Conservation (phyloP, 1,284 basidiomycete genomes). For the Ustilago xerochloae region DNA sequence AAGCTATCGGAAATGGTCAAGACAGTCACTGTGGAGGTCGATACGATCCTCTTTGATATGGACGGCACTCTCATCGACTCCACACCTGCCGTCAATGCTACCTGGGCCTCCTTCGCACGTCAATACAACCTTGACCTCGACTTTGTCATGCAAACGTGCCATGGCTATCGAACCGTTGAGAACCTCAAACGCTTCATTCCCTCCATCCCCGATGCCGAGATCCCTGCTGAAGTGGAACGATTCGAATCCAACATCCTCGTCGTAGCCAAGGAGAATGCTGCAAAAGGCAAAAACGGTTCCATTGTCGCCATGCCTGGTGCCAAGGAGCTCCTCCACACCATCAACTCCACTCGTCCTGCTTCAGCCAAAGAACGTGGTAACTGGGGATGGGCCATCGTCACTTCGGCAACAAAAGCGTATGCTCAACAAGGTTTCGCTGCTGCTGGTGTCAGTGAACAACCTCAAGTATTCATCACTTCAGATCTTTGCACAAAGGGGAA, state of each 20-base stretch:
- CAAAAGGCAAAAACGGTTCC: conserved; percentile 40
- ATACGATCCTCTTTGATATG: conserved; percentile 67
- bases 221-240: conserved; percentile 51
- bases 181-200: conserved; percentile 64
- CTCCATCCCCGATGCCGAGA: conserved; percentile 47
- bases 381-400: conserved; percentile 67
- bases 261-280: conserved; percentile 56
- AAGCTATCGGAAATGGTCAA: conserved; percentile 35
- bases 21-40: conserved; percentile 43
- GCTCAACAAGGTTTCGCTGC: conserved; percentile 62
- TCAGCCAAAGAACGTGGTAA: conserved; percentile 16
- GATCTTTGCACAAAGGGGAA: conserved; percentile 63
- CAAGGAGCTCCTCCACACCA: conserved; percentile 53
- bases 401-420: conserved; percentile 65
- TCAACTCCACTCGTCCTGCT: conserved; percentile 40
- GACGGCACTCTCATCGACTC: conserved; percentile 67
- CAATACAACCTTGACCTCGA: conserved; percentile 64
- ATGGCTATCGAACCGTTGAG: conserved; percentile 65
- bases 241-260: conserved; percentile 65
- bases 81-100: conserved; percentile 65
- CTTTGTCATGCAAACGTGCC: conserved; percentile 61
- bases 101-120: conserved; percentile 61
- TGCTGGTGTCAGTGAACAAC: conserved; percentile 37
- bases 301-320: conserved; percentile 67
- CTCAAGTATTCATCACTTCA: conserved; percentile 61